These are phyloP conservation scores for Sistotremastrum niveocremeum DNA, from an alignment of 768 basidiomycete species.

Conservation along the genomic window DNA sequence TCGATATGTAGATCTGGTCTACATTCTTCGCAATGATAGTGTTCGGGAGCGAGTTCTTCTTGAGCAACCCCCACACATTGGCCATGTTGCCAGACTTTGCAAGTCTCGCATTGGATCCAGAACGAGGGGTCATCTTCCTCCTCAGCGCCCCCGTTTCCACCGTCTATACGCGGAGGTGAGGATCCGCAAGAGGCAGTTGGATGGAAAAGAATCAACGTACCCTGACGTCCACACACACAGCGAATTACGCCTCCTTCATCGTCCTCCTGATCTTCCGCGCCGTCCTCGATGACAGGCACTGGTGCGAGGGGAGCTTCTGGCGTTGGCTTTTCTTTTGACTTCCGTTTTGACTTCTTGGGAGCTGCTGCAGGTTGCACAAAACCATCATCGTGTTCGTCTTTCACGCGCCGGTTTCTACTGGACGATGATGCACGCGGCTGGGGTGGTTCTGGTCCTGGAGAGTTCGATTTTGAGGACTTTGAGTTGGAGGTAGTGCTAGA, in stretches of 20 bases:
- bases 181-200: conserved; percentile 1
- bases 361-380: conserved; percentile 24
- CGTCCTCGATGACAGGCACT: conserved; percentile 28
- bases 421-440: conserved; percentile 15
- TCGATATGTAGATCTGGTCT: conserved; percentile 75
- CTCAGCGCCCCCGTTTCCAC: conserved; percentile 25
- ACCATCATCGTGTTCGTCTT: conserved; percentile 29
- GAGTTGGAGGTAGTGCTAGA: conserved; percentile 54
- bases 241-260: conserved; percentile 50
- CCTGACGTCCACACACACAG: conserved; percentile 74
- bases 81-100: conserved; percentile 98
- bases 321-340: conserved; percentile 40
- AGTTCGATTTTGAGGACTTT: conserved; percentile 61
- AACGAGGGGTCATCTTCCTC: conserved; percentile 76
- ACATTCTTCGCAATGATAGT: conserved; percentile 93
- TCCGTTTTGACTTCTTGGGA: conserved; percentile 49
- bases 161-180: neutral
- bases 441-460: conserved; percentile 27
- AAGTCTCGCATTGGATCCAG: conserved; percentile 96
- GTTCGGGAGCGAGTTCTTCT: conserved; percentile 57
- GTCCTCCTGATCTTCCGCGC: conserved; percentile 41
- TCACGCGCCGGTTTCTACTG: conserved; percentile 21
- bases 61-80: conserved; percentile 87
- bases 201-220: conserved; percentile 28
- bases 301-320: conserved; percentile 20